Conservation (phyloP, 352 stramenopile species). For the Globisporangium camurandrum region DNA sequence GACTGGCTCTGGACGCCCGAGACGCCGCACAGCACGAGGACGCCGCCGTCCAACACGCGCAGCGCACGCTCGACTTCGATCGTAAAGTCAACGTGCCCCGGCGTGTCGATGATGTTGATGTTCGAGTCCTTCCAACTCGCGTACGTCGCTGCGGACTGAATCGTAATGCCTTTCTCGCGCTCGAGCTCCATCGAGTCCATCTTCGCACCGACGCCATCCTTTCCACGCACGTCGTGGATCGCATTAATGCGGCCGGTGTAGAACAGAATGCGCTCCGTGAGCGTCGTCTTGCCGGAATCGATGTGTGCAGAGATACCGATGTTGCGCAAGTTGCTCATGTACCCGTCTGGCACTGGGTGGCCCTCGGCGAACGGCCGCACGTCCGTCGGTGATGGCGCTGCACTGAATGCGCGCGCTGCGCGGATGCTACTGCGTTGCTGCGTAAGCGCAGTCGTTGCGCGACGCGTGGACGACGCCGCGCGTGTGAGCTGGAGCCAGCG, state of each 20-base stretch:
- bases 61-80: slow-evolving; percentile 97
- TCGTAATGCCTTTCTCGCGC: slow-evolving; percentile 99
- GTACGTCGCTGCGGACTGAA: slow-evolving; percentile 98
- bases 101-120: slow-evolving; percentile 99
- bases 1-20: slow-evolving; percentile 97
- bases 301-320: slow-evolving; percentile 97
- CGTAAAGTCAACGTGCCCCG: slow-evolving; percentile 99
- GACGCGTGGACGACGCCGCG: slow-evolving; percentile 17
- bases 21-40: slow-evolving; percentile 90
- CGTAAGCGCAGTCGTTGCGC: slow-evolving; percentile 7
- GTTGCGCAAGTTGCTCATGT: slow-evolving; percentile 88
- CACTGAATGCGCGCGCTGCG: slow-evolving; percentile 24
- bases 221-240: slow-evolving; percentile 95
- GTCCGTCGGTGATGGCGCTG: slow-evolving; percentile 12
- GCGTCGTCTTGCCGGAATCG: slow-evolving; percentile 98
- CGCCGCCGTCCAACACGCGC: slow-evolving; percentile 96
- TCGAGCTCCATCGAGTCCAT: slow-evolving; percentile 99
- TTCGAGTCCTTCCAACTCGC: slow-evolving; percentile 93
- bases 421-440: slow-evolving; percentile 12
- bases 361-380: slow-evolving; percentile 38
- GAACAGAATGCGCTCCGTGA: slow-evolving; percentile 99
- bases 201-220: slow-evolving; percentile 98
- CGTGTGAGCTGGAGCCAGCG: slow-evolving; percentile 52
- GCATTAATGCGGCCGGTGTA: slow-evolving; percentile 98
- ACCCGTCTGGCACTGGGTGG: slow-evolving; percentile 45